Conservation (phyloP, 257 asterid species). For the Nicotiana sylvestris region DNA sequence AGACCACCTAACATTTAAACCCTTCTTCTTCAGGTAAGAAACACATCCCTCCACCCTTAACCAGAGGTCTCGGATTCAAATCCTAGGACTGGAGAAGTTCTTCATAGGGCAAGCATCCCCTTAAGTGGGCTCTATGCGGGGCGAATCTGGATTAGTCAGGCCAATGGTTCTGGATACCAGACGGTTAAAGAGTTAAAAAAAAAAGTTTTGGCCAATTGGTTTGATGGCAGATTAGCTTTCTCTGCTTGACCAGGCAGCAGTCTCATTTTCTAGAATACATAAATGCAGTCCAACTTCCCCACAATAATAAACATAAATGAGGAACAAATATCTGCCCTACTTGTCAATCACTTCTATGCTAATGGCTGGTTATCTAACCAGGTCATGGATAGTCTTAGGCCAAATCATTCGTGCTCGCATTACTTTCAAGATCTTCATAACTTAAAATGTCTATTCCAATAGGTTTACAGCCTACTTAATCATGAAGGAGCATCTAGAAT, state of each 20-base stretch:
- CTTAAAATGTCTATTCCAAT: background rate
- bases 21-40: background rate
- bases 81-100: too few species aligned
- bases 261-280: background rate
- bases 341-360: background rate
- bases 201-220: background rate
- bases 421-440: background rate
- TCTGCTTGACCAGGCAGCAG: background rate
- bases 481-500: background rate
- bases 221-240: background rate
- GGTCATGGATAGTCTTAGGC: background rate
- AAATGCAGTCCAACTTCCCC: background rate
- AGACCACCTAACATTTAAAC: background rate
- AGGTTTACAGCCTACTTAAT: background rate
- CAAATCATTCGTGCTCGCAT: background rate
- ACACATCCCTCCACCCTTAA: background rate
- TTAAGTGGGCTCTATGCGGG: too few species aligned
- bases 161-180: too few species aligned
- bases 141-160: too few species aligned
- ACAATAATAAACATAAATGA: background rate
- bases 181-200: too few species aligned
- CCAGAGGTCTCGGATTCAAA: too few species aligned
- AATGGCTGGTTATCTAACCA: background rate
- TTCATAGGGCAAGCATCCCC: too few species aligned
- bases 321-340: background rate